Percentiles rank a stretch among this genome's conserved stretches.
Conservation (phyloP, 2,329 filamentous ascomycete genomes). For the Diaporthe sp. region DNA sequence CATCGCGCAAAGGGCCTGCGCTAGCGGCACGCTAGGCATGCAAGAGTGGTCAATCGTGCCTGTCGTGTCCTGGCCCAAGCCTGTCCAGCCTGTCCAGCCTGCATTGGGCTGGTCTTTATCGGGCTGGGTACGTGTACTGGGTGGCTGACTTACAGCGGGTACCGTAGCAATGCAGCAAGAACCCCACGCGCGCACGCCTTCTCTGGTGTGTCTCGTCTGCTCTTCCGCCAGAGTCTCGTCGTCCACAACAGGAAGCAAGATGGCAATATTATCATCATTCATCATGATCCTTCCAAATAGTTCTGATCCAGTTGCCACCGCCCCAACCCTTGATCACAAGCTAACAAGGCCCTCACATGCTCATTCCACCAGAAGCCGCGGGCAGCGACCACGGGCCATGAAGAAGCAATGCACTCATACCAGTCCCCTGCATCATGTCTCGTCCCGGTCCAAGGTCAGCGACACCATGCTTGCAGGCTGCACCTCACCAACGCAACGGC, state of each 20-base stretch:
- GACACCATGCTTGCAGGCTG: neutral
- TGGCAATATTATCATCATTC: neutral
- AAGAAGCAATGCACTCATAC: constrained; percentile 7
- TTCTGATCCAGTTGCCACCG: neutral
- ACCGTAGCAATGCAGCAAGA: neutral
- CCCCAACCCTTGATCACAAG: neutral
- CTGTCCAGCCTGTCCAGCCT: constrained; percentile 10
- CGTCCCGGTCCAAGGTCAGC: neutral
- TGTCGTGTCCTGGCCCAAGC: constrained; percentile 13
- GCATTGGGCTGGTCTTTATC: constrained; percentile 2
- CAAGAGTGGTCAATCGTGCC: constrained; percentile 22
- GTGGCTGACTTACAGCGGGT: neutral
- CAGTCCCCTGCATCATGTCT: neutral
- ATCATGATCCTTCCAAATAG: neutral
- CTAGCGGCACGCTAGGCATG: constrained; percentile 25
- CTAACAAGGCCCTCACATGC: neutral
- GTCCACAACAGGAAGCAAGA: neutral
- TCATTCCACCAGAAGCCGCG: neutral
- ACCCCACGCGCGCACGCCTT: constrained; percentile 17
- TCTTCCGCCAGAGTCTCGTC: neutral
- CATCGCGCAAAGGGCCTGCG: constrained; percentile 21
- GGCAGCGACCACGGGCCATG: neutral
- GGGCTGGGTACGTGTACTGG: neutral
- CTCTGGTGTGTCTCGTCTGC: neutral
- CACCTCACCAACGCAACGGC: neutral